Percentiles rank a stretch among this genome's conserved stretches.
phyloP scores from a whole-genome alignment of 2,329 filamentous ascomycete genomes.

The Phoma sp. region DNA sequence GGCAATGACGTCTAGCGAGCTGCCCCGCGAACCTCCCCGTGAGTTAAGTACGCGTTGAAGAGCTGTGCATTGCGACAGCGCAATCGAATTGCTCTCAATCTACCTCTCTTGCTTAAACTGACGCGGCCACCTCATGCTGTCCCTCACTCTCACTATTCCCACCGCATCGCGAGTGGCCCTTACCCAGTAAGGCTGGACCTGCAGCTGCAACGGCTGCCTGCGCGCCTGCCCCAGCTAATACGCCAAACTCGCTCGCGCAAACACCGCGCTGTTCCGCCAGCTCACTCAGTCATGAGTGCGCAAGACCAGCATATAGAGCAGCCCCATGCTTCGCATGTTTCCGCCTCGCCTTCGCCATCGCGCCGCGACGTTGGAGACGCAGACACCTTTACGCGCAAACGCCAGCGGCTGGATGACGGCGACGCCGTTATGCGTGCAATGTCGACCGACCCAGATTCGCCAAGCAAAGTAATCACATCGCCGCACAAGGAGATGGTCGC shows the following conservation, averaged over 20 bases:
- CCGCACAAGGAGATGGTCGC: constrained; percentile 38
- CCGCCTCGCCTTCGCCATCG: constrained; percentile 36
- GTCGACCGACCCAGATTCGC: constrained; percentile 32
- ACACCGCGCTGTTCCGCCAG: constrained; percentile 16
- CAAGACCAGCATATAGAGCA: constrained; percentile 43
- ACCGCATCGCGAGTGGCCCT: constrained; percentile 28
- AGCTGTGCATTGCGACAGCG: constrained; percentile 80
- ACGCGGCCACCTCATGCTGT: constrained; percentile 34
- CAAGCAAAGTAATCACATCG: constrained; percentile 19
- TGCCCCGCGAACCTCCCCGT: constrained; percentile 15
- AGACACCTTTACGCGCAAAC: constrained; percentile 54
- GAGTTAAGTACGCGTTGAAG: constrained; percentile 18
- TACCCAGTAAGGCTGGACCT: constrained; percentile 32
- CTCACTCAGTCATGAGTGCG: constrained; percentile 41
- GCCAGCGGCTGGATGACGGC: constrained; percentile 51
- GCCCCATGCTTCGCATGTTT: constrained; percentile 39
- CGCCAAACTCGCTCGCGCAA: constrained; percentile 24
- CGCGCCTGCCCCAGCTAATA: constrained; percentile 24
- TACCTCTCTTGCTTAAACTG: constrained; percentile 2
- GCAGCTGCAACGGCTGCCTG: constrained; percentile 31
- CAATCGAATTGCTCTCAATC: constrained; percentile 59
- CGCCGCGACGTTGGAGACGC: constrained; percentile 54
- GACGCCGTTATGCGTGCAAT: constrained; percentile 38
- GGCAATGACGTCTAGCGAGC: constrained; percentile 8
- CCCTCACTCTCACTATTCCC: constrained; percentile 20